Percentiles rank a stretch among this genome's conserved stretches.
Evolutionary conservation across 225 moss, liverwort and hornwort genomes (phyloP).

Genomic region (Sphagnum contortum): DNA sequence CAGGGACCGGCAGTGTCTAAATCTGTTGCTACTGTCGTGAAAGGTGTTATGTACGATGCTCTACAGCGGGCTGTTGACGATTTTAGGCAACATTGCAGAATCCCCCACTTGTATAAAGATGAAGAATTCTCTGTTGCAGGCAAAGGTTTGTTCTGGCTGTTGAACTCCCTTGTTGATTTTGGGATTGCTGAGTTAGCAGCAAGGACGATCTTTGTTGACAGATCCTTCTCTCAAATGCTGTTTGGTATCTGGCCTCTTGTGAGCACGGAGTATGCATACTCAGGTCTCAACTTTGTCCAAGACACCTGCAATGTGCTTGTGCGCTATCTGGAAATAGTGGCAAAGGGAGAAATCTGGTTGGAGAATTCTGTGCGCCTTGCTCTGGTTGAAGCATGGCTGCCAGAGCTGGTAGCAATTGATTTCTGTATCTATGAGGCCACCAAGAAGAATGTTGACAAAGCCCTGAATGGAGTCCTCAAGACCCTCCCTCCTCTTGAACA

Average conservation of each 20-base stretch:
- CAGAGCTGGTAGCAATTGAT: slow-evolving; percentile 32
- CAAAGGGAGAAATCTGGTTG: slow-evolving; percentile 36
- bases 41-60: no score
- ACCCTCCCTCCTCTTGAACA: slow-evolving; percentile 38
- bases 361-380: slow-evolving; percentile 40
- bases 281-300: slow-evolving; percentile 31
- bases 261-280: neutral
- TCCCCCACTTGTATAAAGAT: no score
- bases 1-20: no score
- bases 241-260: no score
- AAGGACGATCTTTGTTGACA: no score
- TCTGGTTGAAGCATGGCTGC: slow-evolving; percentile 42
- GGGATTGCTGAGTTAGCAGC: no score
- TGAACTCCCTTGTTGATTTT: slow-evolving; percentile 16
- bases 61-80: no score
- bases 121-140: no score
- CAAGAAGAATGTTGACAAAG: slow-evolving; percentile 44
- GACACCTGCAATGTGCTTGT: slow-evolving; percentile 42
- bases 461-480: slow-evolving; percentile 37
- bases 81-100: no score
- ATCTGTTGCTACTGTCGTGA: no score
- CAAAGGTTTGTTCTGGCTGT: slow-evolving; percentile 7
- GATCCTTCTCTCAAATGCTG: no score
- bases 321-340: slow-evolving; percentile 38
- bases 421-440: slow-evolving; percentile 34